Percentiles rank a stretch among this genome's conserved stretches.
Conservation (phyloP, 306 rosid species). For the Cucumis hystrix region DNA sequence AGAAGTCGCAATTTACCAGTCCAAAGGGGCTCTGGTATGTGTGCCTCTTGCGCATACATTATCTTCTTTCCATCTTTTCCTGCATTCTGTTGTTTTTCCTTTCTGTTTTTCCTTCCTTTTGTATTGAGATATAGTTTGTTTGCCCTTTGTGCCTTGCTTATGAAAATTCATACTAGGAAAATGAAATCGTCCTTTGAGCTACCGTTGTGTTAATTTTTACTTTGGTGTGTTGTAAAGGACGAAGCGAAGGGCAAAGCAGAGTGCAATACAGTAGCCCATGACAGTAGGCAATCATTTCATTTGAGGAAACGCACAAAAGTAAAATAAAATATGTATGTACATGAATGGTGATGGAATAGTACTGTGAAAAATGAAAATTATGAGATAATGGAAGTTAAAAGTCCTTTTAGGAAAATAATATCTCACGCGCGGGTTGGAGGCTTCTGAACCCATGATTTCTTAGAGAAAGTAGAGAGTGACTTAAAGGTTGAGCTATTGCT, state of each 20-base stretch:
- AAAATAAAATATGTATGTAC: neutral
- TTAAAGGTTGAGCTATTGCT: neutral
- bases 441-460: neutral
- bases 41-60: neutral
- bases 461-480: neutral
- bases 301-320: neutral
- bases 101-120: neutral
- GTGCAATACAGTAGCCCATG: neutral
- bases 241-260: neutral
- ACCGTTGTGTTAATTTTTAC: neutral
- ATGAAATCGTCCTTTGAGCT: neutral
- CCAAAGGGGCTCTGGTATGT: slow-evolving; percentile 60
- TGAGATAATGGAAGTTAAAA: neutral
- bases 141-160: neutral
- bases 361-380: neutral
- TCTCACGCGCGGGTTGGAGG: neutral
- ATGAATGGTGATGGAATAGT: neutral
- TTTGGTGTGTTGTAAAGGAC: neutral
- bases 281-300: neutral
- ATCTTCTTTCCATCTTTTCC: neutral
- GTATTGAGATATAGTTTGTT: neutral
- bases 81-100: neutral
- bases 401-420: neutral
- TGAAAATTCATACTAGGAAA: neutral
- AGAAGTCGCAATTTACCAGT: slow-evolving; percentile 78